These are phyloP conservation scores for Fragaria nilgerrensis DNA, from an alignment of 306 rosid species.

Conservation along the genomic window DNA sequence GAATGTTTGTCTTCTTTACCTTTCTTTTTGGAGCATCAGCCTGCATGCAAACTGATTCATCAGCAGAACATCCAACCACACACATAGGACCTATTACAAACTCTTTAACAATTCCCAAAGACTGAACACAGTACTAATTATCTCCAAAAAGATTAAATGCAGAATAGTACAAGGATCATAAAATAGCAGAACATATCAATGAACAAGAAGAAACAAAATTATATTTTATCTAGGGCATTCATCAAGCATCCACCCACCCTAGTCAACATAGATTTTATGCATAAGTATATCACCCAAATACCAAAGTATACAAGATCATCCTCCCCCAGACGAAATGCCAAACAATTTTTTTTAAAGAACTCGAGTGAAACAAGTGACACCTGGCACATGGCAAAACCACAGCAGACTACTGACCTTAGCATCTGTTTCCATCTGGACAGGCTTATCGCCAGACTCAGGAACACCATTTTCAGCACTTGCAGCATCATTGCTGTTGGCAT, in stretches of 20 bases:
- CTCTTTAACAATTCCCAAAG: background rate
- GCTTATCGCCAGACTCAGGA: slow-evolving; percentile 67
- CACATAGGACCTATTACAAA: background rate
- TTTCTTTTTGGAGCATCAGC: slow-evolving; percentile 79
- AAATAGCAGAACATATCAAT: background rate
- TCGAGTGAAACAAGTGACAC: background rate
- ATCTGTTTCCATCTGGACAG: slow-evolving; percentile 85
- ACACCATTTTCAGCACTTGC: slow-evolving; percentile 57
- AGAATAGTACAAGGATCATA: background rate
- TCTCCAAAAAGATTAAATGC: background rate
- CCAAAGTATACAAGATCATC: background rate
- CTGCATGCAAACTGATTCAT: slow-evolving; percentile 25
- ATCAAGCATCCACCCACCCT: background rate
- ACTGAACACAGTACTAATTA: background rate
- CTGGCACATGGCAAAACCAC: background rate
- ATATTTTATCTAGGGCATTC: background rate
- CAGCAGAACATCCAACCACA: background rate
- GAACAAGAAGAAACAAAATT: background rate
- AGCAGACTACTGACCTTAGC: slow-evolving; percentile 48
- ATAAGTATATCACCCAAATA: background rate
- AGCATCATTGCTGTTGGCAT: slow-evolving; percentile 58
- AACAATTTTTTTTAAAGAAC: background rate
- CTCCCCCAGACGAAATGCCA: background rate
- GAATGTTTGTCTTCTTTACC: slow-evolving; percentile 72
- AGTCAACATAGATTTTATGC: background rate